Evolutionary conservation across 148 eudicot genomes (phyloP).

Genomic region (Arbutus unedo): DNA sequence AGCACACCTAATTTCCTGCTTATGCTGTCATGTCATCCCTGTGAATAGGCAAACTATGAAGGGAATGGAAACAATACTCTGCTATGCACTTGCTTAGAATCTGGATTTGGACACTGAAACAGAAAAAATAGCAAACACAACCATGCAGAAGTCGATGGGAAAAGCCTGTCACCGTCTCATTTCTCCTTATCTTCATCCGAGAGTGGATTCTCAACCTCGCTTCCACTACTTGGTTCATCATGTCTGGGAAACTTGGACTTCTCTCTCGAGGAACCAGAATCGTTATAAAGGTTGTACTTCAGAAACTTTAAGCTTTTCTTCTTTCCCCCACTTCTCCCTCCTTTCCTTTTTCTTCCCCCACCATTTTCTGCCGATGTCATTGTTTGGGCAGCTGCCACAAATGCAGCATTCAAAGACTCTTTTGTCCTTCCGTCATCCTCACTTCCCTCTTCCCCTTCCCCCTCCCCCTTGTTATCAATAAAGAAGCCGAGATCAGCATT

Average conservation of each 20-base stretch:
- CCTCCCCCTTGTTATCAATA: conserved; percentile 46
- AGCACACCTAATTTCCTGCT: not conserved
- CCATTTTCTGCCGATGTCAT: conserved; percentile 29
- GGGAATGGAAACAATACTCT: not conserved
- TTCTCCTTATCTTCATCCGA: conserved; percentile 32
- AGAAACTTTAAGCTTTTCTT: conserved; percentile 29
- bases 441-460: conserved; percentile 24
- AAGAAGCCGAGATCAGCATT: conserved; percentile 36
- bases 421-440: conserved; percentile 25
- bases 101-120: not conserved
- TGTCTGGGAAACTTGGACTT: conserved; percentile 12
- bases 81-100: not conserved
- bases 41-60: not conserved
- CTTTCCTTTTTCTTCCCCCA: conserved; percentile 35
- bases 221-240: conserved; percentile 31
- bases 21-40: not conserved
- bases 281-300: conserved; percentile 28
- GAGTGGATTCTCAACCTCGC: conserved; percentile 41
- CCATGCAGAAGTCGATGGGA: not conserved
- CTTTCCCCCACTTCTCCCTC: conserved; percentile 18
- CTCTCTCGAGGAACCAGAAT: conserved; percentile 21
- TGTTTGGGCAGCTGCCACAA: conserved; percentile 52
- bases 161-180: not conserved
- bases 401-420: conserved; percentile 34
- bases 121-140: not conserved